Base-by-base conservation (phyloP, 2,329 filamentous ascomycete genomes). In the Pleurostoma richardsiae region DNA sequence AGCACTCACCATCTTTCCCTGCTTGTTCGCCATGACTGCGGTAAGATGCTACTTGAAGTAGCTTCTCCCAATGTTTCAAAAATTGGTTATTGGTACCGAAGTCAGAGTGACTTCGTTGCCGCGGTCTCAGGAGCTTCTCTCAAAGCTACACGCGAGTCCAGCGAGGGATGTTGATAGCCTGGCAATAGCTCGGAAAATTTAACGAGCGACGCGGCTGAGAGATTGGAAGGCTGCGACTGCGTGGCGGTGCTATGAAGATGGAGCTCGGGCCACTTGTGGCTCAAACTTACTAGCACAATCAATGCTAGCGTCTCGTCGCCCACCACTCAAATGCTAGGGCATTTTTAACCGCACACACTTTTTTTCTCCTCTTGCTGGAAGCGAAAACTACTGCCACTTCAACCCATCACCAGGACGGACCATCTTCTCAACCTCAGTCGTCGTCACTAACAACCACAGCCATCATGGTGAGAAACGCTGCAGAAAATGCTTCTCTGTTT, bases 1-100 rank as follows among this genome's bases (percentile, higher is more conserved):
- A 54, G 49, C 50, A 84, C 89, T 80, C 77, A 97, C 94, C 94
- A 99, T 97, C 81, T 99, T 97, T 73, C 94, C 94, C 73, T 96
- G 91, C 73, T 96, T 95, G 81, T 96, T 92, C 66, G 85, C 82
- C 83, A 85, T 85, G 58, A 69, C 83, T 65, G 61, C 60, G 54
- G 58, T 54, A 58, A 63, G 56, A 62, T 66, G 71, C 68, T 66
- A 67, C 64, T 19, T 19, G 19, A 50, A 56, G 64, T 66, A 70
- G 67, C 71, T 64, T 63, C 59, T 68, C 59, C 54, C 53, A 39
- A 47, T 59, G 50, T 58, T 65, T 59, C 63, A 71, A 77, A 71
- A 76, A 73, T 71, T 72, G 66, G 50, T 59, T 45, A 54, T 56
- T 55, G 56, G 49, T 55, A 61, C 63, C 59, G 63, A 70, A 67